Base-by-base conservation (phyloP, 106 monocot species). In the Ottelia alismoides region DNA sequence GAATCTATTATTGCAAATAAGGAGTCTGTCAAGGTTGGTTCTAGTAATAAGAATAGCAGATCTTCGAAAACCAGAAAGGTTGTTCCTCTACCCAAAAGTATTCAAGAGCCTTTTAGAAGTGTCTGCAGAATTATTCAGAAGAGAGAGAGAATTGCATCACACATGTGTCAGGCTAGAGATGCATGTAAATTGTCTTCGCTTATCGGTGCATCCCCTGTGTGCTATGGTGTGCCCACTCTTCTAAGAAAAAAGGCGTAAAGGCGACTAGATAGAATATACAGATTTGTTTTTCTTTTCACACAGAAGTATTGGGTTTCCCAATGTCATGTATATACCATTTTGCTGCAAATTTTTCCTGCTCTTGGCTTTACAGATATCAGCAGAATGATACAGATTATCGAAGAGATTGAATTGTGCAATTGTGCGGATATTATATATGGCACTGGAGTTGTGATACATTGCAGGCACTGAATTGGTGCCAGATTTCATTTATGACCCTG, bases 181-280 rank as follows among this genome's bases (percentile, higher is more conserved):
- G 64, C 74, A 11, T 94, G 93, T 53, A 84, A 61, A 43, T 59
- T 88, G 14, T 70, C 80, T 12, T 16, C 71, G 16, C 43, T 94
- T 20, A 88, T 75, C 25, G 93, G 93, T 2, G 93, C 88, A 35
- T 62, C 93, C 35, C 88, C 88, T 30, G 93, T 94, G 21, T 94
- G 93, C 51, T 94, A 94, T 62, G 93, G 93, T 47, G 78, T 94
- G 10, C 93, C 93, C 2, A 94, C 93, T 9, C 7, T 83, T 19
- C 60, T 92, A 63, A 62, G 51, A 55, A 78, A 56, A n/a, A 24
- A 74, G 62, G 11, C n/a, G 2, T 47, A 23, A 40, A 23, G 11
- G 17, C 43, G 35, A 40, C 24, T 57, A 40, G n/a, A n/a, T n/a
- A n/a, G n/a, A n/a, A n/a, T n/a, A n/a, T n/a, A n/a, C n/a, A n/a